Evolutionary conservation across 306 rosid genomes (phyloP).

Genomic region (Alnus rubra): DNA sequence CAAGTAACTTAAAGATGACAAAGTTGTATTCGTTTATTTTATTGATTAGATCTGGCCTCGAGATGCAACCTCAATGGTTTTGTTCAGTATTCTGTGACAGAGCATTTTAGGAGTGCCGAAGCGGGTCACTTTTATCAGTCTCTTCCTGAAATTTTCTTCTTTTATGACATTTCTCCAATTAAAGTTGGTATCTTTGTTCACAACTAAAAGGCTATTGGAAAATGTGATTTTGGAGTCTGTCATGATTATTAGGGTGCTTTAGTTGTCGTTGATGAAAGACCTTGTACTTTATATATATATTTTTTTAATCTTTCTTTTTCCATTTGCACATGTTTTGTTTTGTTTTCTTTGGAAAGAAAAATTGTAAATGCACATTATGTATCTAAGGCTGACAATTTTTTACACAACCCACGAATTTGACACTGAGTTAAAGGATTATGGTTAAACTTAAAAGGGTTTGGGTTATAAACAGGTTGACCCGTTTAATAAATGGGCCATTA

Average conservation of each 20-base stretch:
- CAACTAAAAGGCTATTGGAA: background rate
- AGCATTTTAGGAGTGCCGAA: slow-evolving; percentile 81
- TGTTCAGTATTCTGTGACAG: slow-evolving; percentile 86
- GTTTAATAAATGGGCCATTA: no score
- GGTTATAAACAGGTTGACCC: no score
- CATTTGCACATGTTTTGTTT: no score
- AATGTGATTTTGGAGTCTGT: background rate
- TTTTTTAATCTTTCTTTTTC: no score
- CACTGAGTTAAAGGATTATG: no score
- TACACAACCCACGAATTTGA: no score
- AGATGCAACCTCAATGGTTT: slow-evolving; percentile 31
- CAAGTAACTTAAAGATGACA: slow-evolving; percentile 57
- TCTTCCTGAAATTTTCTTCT: slow-evolving; percentile 79
- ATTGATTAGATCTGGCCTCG: slow-evolving; percentile 19
- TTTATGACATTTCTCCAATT: slow-evolving; percentile 80
- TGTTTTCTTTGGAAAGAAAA: no score
- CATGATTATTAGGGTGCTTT: slow-evolving; percentile 3
- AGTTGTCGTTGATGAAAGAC: background rate
- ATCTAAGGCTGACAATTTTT: no score
- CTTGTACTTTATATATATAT: background rate
- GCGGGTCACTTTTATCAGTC: slow-evolving; percentile 31
- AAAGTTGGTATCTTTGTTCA: slow-evolving; percentile 49
- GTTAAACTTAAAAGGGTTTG: no score
- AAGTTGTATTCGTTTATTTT: slow-evolving; percentile 8
- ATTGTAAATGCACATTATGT: no score